These are phyloP conservation scores for Gymnopus androsaceus DNA, from an alignment of 1,284 basidiomycete species.

Conservation along the genomic window DNA sequence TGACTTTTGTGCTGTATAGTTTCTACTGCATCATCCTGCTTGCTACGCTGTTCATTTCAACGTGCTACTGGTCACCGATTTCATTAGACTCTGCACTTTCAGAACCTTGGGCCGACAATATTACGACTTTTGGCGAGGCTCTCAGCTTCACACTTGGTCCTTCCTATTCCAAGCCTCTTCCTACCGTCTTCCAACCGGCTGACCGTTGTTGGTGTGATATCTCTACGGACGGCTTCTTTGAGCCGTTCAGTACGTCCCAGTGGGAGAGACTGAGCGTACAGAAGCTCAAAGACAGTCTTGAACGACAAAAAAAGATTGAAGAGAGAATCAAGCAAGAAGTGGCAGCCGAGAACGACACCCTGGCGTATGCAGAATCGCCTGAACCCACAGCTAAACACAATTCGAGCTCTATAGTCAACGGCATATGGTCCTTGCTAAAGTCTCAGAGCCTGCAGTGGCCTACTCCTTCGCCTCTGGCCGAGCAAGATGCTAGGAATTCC, in stretches of 20 bases:
- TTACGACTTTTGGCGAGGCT: constrained; percentile 69
- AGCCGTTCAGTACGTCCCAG: constrained; percentile 68
- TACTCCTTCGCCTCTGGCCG: background rate
- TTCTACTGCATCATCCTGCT: constrained; percentile 83
- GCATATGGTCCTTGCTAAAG: constrained; percentile 10
- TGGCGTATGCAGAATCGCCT: background rate
- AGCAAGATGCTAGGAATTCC: background rate
- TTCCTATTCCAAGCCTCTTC: constrained; percentile 36
- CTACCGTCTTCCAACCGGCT: constrained; percentile 56
- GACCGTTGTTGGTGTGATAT: constrained; percentile 85
- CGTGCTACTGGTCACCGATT: constrained; percentile 84
- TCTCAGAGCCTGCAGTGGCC: background rate
- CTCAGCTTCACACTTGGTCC: constrained; percentile 44
- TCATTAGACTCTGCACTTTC: constrained; percentile 62
- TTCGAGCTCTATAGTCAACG: constrained; percentile 4
- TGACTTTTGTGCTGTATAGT: constrained; percentile 37
- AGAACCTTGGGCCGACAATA: constrained; percentile 62
- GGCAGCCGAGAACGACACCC: constrained; percentile 13
- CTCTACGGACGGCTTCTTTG: constrained; percentile 58
- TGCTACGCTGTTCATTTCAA: constrained; percentile 75
- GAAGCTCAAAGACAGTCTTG: constrained; percentile 48
- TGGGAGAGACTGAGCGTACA: constrained; percentile 70
- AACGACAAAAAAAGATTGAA: constrained; percentile 37
- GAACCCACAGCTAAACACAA: background rate
- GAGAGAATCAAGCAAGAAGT: constrained; percentile 26